phyloP scores from a whole-genome alignment of 768 basidiomycete species.

The Multifurca ochricompacta region DNA sequence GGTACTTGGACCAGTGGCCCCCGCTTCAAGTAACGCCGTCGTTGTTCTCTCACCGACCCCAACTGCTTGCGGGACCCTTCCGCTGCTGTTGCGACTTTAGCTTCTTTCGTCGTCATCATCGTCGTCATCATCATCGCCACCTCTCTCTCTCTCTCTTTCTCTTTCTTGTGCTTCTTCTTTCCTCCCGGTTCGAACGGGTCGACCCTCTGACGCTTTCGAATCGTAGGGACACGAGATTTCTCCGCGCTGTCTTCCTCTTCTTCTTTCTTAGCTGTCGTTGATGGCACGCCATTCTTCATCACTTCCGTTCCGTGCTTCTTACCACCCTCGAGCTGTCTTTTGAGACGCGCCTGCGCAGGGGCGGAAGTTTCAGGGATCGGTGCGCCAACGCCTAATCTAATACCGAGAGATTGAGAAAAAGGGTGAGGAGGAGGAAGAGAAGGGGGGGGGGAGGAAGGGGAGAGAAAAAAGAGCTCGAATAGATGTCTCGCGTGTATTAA shows the following conservation, averaged over 20 bases:
- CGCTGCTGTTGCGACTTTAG: too few relatives aligned
- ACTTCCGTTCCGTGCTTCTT: slow-evolving; percentile 43
- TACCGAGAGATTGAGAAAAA: neutral
- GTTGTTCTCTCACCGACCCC: slow-evolving; percentile 1
- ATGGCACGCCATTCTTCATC: slow-evolving; percentile 29
- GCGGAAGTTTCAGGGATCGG: slow-evolving; percentile 39
- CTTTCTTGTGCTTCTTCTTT: slow-evolving; percentile 39
- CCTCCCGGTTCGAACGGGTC: slow-evolving; percentile 47
- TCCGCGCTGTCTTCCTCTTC: slow-evolving; percentile 41
- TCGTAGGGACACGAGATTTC: slow-evolving; percentile 42
- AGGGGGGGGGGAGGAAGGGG: neutral
- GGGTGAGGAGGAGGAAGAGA: slow-evolving; percentile 13
- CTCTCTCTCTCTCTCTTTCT: slow-evolving; percentile 24
- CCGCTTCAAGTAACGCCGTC: neutral
- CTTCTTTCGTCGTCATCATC: neutral
- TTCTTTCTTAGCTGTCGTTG: slow-evolving; percentile 25
- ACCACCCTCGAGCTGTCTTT: slow-evolving; percentile 43
- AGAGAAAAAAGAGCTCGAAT: neutral
- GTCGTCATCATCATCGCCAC: neutral
- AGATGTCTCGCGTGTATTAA: neutral
- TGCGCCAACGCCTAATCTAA: slow-evolving; percentile 72
- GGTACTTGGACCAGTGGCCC: neutral
- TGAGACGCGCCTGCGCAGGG: slow-evolving; percentile 40
- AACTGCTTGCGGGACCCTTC: neutral
- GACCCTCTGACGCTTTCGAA: slow-evolving; percentile 49